These are phyloP conservation scores for Amphicarpaea edgeworthii DNA, from an alignment of 306 rosid species.

Conservation along the genomic window DNA sequence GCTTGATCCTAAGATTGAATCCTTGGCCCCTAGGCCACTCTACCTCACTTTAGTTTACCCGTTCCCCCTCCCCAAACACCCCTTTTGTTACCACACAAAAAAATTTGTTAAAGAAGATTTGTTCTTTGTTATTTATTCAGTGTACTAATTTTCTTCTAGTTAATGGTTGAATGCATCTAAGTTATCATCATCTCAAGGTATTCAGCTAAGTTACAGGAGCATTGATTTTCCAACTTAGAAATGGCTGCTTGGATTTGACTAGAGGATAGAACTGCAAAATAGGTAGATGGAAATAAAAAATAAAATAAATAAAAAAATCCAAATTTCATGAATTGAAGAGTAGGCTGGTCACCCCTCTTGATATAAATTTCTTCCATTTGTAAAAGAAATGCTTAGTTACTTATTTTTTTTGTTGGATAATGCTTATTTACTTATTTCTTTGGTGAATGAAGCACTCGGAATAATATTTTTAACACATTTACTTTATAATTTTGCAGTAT, in stretches of 20 bases:
- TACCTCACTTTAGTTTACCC: neutral
- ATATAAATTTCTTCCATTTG: neutral
- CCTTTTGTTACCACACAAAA: neutral
- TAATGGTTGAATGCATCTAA: conserved; percentile 5
- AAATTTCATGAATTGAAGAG: conserved; percentile 15
- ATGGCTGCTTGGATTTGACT: neutral
- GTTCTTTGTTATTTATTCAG: neutral
- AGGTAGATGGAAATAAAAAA: neutral
- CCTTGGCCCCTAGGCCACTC: neutral
- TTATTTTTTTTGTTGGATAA: conserved; percentile 31
- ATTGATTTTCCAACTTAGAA: neutral
- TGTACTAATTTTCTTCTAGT: neutral
- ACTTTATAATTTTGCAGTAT: conserved; percentile 22
- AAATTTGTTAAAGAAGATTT: neutral
- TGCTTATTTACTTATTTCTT: conserved; percentile 24
- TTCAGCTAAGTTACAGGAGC: neutral
- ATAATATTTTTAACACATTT: neutral
- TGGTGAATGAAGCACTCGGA: conserved; percentile 1
- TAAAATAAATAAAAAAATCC: neutral
- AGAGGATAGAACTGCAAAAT: neutral
- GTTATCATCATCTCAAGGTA: conserved; percentile 25
- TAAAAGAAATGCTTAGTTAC: neutral
- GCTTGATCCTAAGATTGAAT: neutral
- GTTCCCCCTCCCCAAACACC: neutral
- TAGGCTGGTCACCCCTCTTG: neutral